Percentiles rank a stretch among this genome's conserved stretches.
Evolutionary conservation across 371 early-diverging fungal genomes (phyloP).

Genomic region (Rhizopus microsporus): DNA sequence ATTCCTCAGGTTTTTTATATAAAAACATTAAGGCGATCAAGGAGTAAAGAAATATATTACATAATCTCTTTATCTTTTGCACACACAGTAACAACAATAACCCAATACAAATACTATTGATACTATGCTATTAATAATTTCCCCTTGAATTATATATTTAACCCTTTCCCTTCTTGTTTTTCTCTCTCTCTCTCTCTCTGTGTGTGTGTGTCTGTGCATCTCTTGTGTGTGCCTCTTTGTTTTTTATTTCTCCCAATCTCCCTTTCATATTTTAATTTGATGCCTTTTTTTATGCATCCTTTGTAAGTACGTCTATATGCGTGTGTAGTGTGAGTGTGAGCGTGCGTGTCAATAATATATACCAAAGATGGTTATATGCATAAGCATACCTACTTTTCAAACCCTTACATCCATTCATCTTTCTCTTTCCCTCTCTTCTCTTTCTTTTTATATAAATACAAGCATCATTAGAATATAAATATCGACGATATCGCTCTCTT

Average conservation of each 20-base stretch:
- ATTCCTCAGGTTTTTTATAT: conserved; percentile 8
- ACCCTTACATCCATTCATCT: conserved; percentile 1
- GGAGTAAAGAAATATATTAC: not conserved
- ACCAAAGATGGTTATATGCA: conserved; percentile 3
- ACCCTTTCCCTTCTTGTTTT: not conserved
- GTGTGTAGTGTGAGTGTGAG: too few species aligned
- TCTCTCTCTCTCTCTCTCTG: not conserved
- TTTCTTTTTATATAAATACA: conserved; percentile 6
- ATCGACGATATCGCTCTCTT: not conserved
- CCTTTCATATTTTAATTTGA: conserved; percentile 6
- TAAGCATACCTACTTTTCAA: conserved; percentile 1
- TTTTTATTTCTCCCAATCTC: not conserved
- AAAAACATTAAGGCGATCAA: conserved; percentile 11
- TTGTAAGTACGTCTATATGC: not conserved
- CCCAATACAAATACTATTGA: not conserved
- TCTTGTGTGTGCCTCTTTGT: not conserved
- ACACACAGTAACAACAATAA: conserved; percentile 8
- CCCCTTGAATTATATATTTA: conserved; percentile 2
- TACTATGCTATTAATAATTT: not conserved
- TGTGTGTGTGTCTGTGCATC: too few species aligned
- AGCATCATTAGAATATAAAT: not conserved
- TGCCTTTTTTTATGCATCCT: conserved; percentile 5
- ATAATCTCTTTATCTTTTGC: not conserved
- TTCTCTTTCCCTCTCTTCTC: not conserved
- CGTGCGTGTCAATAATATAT: conserved; percentile 1